A percentile compares a stretch with the other conserved stretches of the same genome.
Evolutionary conservation across 768 basidiomycete genomes (phyloP).

Genomic region (Tylopilus balloui): DNA sequence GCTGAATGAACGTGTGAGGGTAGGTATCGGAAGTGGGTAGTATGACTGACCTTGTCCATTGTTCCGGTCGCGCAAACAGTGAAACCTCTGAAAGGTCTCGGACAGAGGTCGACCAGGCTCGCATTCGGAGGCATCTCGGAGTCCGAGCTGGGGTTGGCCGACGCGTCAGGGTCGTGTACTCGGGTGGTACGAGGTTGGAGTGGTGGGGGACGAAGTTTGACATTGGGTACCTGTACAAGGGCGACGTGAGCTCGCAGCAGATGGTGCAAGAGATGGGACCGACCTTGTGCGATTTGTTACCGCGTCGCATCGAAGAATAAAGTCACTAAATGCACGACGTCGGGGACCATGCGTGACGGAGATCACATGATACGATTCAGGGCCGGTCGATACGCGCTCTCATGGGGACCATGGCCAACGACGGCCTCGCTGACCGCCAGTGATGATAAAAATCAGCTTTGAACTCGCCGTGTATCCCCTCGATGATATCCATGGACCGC

Average conservation of each 20-base stretch:
- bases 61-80: constrained; percentile 74
- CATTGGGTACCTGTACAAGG: constrained; percentile 67
- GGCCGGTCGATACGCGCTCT: constrained; percentile 21
- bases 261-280: neutral
- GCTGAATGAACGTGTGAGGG: constrained; percentile 36
- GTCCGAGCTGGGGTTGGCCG: constrained; percentile 42
- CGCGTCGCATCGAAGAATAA: constrained; percentile 40
- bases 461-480: too few species aligned
- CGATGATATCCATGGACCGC: too few species aligned
- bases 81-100: constrained; percentile 63
- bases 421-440: too few species aligned
- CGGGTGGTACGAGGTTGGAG: constrained; percentile 22
- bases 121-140: constrained; percentile 47
- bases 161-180: constrained; percentile 24
- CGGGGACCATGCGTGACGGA: neutral
- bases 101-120: constrained; percentile 45
- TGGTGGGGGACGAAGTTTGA: constrained; percentile 69
- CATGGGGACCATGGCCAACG: too few species aligned
- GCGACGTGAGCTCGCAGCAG: neutral
- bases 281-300: constrained; percentile 68
- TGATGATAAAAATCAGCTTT: too few species aligned
- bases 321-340: neutral
- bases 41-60: constrained; percentile 62
- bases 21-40: constrained; percentile 3
- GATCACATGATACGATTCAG: constrained; percentile 23